Evolutionary conservation across 345 rosid species (phyloP).

Genomic region (Gossypium anomalum): DNA sequence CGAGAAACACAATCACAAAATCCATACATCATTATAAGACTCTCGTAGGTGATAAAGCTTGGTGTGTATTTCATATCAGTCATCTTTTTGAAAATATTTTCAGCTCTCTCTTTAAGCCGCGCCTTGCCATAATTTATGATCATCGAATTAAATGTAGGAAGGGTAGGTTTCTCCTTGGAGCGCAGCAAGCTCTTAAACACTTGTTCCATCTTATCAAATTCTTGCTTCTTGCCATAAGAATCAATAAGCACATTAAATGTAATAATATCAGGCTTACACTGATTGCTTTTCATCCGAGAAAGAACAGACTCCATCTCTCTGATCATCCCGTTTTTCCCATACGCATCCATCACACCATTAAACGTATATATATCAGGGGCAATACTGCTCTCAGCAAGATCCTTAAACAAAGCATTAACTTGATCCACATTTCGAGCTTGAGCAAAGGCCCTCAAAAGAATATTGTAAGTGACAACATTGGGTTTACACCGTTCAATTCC

Average conservation of each 20-base stretch:
- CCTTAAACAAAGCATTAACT: constrained; percentile 72
- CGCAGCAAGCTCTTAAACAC: constrained; percentile 69
- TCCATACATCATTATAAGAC: constrained; percentile 78
- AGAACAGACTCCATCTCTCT: constrained; percentile 85
- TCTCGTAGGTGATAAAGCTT: constrained; percentile 70
- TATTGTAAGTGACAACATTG: constrained; percentile 80
- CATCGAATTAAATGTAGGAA: constrained; percentile 73
- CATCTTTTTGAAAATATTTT: constrained; percentile 54
- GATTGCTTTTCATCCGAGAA: constrained; percentile 61
- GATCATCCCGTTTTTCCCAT: constrained; percentile 87
- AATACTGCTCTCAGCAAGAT: constrained; percentile 52
- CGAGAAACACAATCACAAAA: constrained; percentile 58
- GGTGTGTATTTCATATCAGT: constrained; percentile 63
- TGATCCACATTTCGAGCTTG: constrained; percentile 66
- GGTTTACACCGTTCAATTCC: constrained; percentile 75
- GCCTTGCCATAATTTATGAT: constrained; percentile 85
- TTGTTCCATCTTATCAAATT: constrained; percentile 94
- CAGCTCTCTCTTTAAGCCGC: constrained; percentile 62
- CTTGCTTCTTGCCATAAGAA: constrained; percentile 77
- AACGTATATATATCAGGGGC: constrained; percentile 73
- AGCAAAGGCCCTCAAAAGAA: constrained; percentile 84
- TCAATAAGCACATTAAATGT: constrained; percentile 82
- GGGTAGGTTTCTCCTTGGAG: constrained; percentile 77
- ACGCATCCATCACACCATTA: constrained; percentile 94
- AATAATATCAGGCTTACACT: constrained; percentile 75